These are phyloP conservation scores for Aspergillus nanangensis DNA, from an alignment of 495 filamentous ascomycete genomes.

Conservation along the genomic window DNA sequence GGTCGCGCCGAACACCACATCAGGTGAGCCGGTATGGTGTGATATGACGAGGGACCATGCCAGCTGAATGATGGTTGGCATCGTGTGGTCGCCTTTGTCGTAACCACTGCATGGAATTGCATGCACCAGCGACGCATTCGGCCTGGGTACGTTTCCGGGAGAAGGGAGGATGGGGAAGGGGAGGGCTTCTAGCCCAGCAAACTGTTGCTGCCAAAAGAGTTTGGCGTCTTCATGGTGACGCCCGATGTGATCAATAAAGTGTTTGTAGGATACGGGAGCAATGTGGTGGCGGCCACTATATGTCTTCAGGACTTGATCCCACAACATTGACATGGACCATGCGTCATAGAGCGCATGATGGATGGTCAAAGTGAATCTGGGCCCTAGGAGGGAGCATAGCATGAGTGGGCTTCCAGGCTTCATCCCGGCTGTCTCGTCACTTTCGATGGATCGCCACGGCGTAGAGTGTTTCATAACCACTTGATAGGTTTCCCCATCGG, in stretches of 20 bases:
- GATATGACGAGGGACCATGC: slow-evolving; percentile 32
- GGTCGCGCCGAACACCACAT: slow-evolving; percentile 24
- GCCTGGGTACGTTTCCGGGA: no score
- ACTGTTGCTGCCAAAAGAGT: background rate
- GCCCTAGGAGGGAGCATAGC: background rate
- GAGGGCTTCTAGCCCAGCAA: no score
- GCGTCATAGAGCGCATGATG: background rate
- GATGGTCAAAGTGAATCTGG: background rate
- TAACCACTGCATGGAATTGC: background rate
- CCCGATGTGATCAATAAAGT: background rate
- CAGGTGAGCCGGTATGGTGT: slow-evolving; percentile 18
- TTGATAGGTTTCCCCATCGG: slow-evolving; percentile 24
- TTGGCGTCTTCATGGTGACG: background rate
- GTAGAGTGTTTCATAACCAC: slow-evolving; percentile 20
- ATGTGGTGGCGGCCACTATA: background rate
- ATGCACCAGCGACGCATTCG: background rate
- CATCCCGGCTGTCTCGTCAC: background rate
- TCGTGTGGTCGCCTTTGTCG: background rate
- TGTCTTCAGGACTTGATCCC: background rate
- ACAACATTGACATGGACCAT: background rate
- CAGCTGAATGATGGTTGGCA: slow-evolving; percentile 33
- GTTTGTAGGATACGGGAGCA: background rate
- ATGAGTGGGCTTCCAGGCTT: slow-evolving; percentile 5
- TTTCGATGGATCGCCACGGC: background rate
- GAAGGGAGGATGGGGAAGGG: no score